Evolutionary conservation across 139 green algal species (phyloP).

Genomic region (Ettlia oleoabundans): DNA sequence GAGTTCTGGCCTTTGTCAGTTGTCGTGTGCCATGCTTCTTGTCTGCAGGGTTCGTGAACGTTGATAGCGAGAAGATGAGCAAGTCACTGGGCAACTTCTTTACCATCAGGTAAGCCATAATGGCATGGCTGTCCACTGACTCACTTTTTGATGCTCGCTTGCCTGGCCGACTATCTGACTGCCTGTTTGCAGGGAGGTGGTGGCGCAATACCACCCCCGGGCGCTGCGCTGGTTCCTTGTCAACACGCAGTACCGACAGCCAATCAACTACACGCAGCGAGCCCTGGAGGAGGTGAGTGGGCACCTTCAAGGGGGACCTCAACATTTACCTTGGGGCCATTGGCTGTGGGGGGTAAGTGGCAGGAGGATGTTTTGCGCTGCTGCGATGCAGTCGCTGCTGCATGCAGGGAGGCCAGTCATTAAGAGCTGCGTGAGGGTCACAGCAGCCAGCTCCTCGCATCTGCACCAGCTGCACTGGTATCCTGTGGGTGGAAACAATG

Average conservation of each 20-base stretch:
- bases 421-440: too few relatives aligned
- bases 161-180: neutral
- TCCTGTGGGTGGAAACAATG: too few relatives aligned
- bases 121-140: neutral
- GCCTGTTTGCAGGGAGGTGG: constrained; percentile 61
- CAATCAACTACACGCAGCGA: constrained; percentile 90
- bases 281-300: constrained; percentile 80
- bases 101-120: constrained; percentile 80
- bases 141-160: neutral
- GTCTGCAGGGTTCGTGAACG: constrained; percentile 55
- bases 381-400: too few relatives aligned
- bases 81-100: constrained; percentile 99
- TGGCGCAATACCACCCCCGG: constrained; percentile 81
- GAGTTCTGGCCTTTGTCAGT: too few relatives aligned
- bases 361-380: too few relatives aligned
- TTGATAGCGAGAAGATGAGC: constrained; percentile 98
- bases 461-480: too few relatives aligned
- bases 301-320: too few relatives aligned
- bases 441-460: too few relatives aligned
- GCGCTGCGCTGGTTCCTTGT: constrained; percentile 96
- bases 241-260: constrained; percentile 89
- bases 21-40: too few relatives aligned
- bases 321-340: neutral
- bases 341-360: too few relatives aligned
- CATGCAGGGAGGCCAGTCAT: too few relatives aligned